Conservation (phyloP, 2,329 filamentous ascomycete genomes). For the Trichoderma koningiopsis region DNA sequence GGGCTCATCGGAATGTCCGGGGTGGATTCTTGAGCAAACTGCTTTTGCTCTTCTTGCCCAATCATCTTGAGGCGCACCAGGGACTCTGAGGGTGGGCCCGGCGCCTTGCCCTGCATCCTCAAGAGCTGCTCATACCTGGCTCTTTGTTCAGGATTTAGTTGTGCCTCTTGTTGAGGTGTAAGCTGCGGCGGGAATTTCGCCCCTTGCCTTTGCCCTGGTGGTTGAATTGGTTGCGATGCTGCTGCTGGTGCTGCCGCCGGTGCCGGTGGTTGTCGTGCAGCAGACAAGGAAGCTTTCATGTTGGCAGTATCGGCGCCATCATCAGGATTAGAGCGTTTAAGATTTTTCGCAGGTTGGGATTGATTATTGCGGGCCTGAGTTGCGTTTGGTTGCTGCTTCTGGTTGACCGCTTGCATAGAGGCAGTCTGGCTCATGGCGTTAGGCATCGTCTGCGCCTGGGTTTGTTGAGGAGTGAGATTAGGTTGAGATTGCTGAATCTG, state of each 20-base stretch:
- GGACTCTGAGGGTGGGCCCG: constrained; percentile 25
- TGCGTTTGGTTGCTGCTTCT: constrained; percentile 36
- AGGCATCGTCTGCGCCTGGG: constrained; percentile 42
- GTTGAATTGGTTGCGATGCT: constrained; percentile 30
- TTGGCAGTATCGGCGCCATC: constrained; percentile 41
- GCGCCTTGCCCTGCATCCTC: constrained; percentile 34
- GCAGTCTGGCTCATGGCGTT: constrained; percentile 49
- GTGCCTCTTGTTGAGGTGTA: constrained; percentile 42
- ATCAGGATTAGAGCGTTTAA: constrained; percentile 55
- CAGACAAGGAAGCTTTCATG: constrained; percentile 29
- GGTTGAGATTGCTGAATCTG: constrained; percentile 56
- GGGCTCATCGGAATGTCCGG: constrained; percentile 51
- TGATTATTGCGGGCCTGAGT: constrained; percentile 34
- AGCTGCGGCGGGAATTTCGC: constrained; percentile 33
- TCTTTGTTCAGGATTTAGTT: constrained; percentile 49
- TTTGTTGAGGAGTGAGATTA: constrained; percentile 40
- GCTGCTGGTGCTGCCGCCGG: constrained; percentile 29
- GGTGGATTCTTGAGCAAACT: constrained; percentile 44
- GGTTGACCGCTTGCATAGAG: constrained; percentile 35
- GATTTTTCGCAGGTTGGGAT: constrained; percentile 43
- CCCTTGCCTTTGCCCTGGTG: constrained; percentile 30
- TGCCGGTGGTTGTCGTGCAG: constrained; percentile 23
- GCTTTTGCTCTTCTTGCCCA: constrained; percentile 45
- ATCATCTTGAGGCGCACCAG: constrained; percentile 41
- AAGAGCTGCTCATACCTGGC: constrained; percentile 46